Evolutionary conservation across 495 filamentous ascomycete genomes (phyloP), one percentile per base, ranked within the genome.

Genomic region (Tricharina praecox): DNA sequence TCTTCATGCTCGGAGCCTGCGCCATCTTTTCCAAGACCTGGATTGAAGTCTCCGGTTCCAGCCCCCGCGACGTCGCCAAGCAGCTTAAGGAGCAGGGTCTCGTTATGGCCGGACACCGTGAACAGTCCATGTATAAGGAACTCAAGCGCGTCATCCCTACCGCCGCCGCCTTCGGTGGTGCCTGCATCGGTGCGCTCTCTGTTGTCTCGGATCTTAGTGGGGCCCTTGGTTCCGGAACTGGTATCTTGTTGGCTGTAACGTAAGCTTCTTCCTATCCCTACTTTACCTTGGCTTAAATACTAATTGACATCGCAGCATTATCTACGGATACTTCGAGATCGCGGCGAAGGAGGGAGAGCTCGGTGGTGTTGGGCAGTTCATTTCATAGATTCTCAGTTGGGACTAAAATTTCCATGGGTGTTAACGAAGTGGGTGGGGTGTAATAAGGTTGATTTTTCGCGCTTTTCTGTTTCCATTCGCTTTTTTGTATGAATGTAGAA

Each of bases 71-170:
- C 63, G 92, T 99, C 52, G 92, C 92, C 54, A 99, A 99, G 79
- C 92, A 99, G 70, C 76, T 99, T 62, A 99, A 99, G 78, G 92
- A 96, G 62, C 88, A 95, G 68, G 88, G 92, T 59, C 78, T 99
- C 41, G 86, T 96, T 58, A 99, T 99, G 92, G 90, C 92, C 58
- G 92, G 92, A 53, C 92, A 99, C 69, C 79, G 92, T 68, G 92
- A 99, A 68, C 86, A 95, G 74, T 92, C 83, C 74, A 96, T 96
- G 92, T 99, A 99, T 76, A 93, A 90, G 76, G 92, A 99, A 64
- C 74, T 99, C 47, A 99, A 99, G 81, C 78, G 92, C 56, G 85
- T 99, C 56, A 99, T 99, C 51, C 92, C 92, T 49, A 94, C 88
- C 36, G 92, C 92, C 46, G 92, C 92, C 52, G 90, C 92, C 50